Evolutionary conservation across 257 asterid genomes (phyloP).

Genomic region (Fraxinus quadrangulata): DNA sequence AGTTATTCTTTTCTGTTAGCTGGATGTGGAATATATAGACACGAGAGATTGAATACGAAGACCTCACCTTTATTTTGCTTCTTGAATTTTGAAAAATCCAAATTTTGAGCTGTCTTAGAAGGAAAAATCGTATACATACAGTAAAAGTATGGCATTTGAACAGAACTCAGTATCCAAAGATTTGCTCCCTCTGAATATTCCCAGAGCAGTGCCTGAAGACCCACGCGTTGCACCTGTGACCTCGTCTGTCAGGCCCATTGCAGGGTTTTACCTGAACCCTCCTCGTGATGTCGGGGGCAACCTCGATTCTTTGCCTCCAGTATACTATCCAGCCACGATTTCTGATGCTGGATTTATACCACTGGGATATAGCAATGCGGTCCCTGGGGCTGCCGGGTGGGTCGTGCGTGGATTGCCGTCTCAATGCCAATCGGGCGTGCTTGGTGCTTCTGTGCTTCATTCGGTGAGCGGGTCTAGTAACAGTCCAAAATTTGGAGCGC

Average conservation of each 20-base stretch:
- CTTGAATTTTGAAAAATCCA: conserved; percentile 27
- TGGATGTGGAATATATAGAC: conserved; percentile 22
- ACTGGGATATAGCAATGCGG: conserved; percentile 50
- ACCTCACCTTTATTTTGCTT: neutral
- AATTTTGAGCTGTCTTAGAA: conserved; percentile 14
- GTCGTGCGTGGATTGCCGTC: conserved; percentile 58
- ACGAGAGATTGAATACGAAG: conserved; percentile 22
- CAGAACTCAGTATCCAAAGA: conserved; percentile 69
- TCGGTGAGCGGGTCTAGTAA: conserved; percentile 37
- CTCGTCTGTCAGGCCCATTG: conserved; percentile 60
- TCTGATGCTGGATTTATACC: conserved; percentile 59
- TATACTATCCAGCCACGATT: conserved; percentile 57
- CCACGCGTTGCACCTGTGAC: conserved; percentile 59
- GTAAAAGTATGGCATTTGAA: conserved; percentile 70
- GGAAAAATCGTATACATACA: conserved; percentile 4
- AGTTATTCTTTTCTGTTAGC: conserved; percentile 17
- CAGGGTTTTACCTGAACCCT: conserved; percentile 58
- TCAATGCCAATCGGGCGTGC: conserved; percentile 39
- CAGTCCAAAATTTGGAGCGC: conserved; percentile 38
- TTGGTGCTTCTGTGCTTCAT: conserved; percentile 39
- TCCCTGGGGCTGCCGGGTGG: conserved; percentile 64
- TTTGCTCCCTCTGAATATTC: conserved; percentile 74
- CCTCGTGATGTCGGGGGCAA: conserved; percentile 49
- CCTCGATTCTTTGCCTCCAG: conserved; percentile 50
- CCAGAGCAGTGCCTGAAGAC: conserved; percentile 59